Conservation (phyloP, 2,329 filamentous ascomycete genomes). For the Sporothrix humicola region DNA sequence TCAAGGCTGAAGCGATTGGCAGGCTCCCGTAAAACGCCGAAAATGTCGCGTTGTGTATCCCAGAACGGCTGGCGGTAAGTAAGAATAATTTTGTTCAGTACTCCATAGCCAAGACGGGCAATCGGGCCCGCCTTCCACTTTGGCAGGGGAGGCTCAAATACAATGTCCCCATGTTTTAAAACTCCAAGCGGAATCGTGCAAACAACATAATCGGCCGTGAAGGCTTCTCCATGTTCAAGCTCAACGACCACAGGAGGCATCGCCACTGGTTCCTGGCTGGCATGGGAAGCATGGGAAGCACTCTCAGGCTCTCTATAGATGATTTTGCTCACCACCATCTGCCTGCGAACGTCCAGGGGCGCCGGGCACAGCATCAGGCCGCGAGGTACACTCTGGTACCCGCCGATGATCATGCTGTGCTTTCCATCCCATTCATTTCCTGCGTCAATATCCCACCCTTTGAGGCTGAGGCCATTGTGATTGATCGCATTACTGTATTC, state of each 20-base stretch:
- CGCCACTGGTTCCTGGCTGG: background rate
- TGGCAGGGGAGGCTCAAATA: conserved; percentile 91
- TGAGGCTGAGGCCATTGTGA: conserved; percentile 82
- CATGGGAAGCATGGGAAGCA: background rate
- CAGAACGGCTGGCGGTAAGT: conserved; percentile 91
- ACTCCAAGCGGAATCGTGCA: conserved; percentile 90
- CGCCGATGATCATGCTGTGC: conserved; percentile 91
- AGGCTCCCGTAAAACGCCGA: conserved; percentile 84
- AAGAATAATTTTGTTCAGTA: conserved; percentile 93
- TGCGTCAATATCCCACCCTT: conserved; percentile 95
- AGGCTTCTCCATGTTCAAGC: conserved; percentile 75
- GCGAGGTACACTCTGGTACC: conserved; percentile 91
- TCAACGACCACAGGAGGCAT: conserved; percentile 56
- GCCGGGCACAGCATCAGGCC: conserved; percentile 80
- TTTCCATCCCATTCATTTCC: conserved; percentile 97
- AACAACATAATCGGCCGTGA: conserved; percentile 90
- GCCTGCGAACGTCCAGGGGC: conserved; percentile 76
- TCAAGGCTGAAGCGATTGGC: conserved; percentile 70
- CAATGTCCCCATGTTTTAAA: conserved; percentile 78
- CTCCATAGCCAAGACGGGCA: conserved; percentile 83
- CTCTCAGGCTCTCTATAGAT: conserved; percentile 55
- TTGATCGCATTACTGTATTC: conserved; percentile 97
- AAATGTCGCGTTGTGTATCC: conserved; percentile 89
- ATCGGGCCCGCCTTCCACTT: conserved; percentile 84
- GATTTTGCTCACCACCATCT: conserved; percentile 74